Evolutionary conservation across 1,284 basidiomycete genomes (phyloP).

Genomic region (Trichosporon coremiiforme): DNA sequence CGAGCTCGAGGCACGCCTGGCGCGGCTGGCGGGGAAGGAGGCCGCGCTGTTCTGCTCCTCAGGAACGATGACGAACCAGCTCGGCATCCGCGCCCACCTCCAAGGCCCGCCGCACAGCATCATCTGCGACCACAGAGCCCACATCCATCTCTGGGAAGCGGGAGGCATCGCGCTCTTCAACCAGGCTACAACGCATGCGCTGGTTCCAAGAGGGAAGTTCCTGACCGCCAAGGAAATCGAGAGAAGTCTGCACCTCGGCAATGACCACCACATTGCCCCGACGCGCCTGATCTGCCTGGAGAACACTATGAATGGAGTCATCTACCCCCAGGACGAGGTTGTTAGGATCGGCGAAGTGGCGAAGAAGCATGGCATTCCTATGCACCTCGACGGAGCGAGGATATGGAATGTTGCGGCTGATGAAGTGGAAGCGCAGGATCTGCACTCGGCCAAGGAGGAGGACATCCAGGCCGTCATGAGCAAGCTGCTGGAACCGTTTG

Average conservation of each 20-base stretch:
- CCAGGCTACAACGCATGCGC: conserved; percentile 68
- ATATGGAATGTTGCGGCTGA: conserved; percentile 85
- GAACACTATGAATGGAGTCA: conserved; percentile 89
- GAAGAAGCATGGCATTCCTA: conserved; percentile 66
- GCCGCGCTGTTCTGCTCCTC: conserved; percentile 78
- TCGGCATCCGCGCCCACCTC: conserved; percentile 82
- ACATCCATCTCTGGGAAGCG: conserved; percentile 65
- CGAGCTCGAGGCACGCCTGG: conserved; percentile 77
- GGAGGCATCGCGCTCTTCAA: conserved; percentile 89
- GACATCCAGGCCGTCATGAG: conserved; percentile 59
- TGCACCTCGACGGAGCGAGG: conserved; percentile 90
- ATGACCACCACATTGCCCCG: conserved; percentile 76
- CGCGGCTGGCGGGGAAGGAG: conserved; percentile 75
- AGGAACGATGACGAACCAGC: conserved; percentile 88
- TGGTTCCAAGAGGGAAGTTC: conserved; percentile 59
- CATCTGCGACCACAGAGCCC: conserved; percentile 77
- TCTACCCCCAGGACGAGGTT: conserved; percentile 88
- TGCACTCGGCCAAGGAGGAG: conserved; percentile 56
- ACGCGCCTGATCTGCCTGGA: conserved; percentile 81
- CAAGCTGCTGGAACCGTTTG: conserved; percentile 86
- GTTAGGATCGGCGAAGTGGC: conserved; percentile 77
- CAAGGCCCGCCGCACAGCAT: conserved; percentile 83
- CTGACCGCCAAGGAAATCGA: conserved; percentile 78
- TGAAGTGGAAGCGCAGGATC: conserved; percentile 65
- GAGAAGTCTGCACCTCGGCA: conserved; percentile 67